phyloP scores from a whole-genome alignment of 371 early-diverging fungal species.

The Mortierella sp. region DNA sequence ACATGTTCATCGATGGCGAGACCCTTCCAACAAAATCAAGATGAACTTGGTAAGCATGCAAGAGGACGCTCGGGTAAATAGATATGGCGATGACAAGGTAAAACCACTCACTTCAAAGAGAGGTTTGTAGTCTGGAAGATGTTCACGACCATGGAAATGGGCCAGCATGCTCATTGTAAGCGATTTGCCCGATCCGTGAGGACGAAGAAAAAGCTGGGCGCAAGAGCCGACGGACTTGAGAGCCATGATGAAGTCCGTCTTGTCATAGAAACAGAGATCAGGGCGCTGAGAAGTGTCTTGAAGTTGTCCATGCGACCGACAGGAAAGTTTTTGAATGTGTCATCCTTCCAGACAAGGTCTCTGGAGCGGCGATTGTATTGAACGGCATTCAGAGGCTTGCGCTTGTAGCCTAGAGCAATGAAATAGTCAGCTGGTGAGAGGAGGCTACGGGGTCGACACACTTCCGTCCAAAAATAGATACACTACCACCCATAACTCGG shows the following conservation, averaged over 20 bases:
- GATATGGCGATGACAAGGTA: conserved; percentile 1
- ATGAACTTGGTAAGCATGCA: conserved; percentile 8
- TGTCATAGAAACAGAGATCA: conserved; percentile 38
- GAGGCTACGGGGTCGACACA: too few relatives aligned
- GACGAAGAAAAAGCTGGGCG: conserved; percentile 44
- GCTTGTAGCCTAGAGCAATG: conserved; percentile 18
- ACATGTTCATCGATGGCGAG: conserved; percentile 44
- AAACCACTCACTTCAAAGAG: conserved; percentile 36
- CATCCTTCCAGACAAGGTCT: conserved; percentile 30
- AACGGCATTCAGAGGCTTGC: conserved; percentile 16
- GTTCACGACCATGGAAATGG: conserved; percentile 52
- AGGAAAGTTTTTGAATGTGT: conserved; percentile 30
- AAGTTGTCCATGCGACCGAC: conserved; percentile 19
- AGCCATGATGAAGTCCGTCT: conserved; percentile 32
- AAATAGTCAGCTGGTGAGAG: conserved; percentile 6
- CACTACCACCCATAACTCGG: too few relatives aligned
- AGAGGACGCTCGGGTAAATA: conserved; percentile 8
- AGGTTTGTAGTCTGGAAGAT: conserved; percentile 34
- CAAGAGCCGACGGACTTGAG: conserved; percentile 20
- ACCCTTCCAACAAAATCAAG: conserved; percentile 25
- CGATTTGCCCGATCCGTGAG: conserved; percentile 49
- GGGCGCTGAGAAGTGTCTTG: conserved; percentile 18
- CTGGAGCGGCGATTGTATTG: conserved; percentile 25
- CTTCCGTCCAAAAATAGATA: too few relatives aligned
- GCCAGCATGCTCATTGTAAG: conserved; percentile 40